Evolutionary conservation across 768 basidiomycete species (phyloP), one percentile per base, ranked within the genome.

Genomic region (Ramaria rubella): DNA sequence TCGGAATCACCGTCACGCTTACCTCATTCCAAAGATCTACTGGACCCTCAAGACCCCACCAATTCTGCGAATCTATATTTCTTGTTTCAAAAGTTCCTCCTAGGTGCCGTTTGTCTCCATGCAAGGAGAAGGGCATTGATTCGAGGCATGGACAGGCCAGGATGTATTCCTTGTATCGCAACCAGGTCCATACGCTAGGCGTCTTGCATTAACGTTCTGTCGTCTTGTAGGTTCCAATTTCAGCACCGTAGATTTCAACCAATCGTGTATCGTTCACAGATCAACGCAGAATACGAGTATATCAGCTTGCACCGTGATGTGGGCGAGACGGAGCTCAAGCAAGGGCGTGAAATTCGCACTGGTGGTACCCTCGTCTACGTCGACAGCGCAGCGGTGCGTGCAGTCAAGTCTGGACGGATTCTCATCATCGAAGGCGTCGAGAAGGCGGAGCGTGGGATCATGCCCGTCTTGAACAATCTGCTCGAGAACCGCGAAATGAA

Each of bases 401-500:
- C 84, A 4, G 83, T 81, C 21, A 86, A 85, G 62, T 72, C 80
- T 61, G 84, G 84, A 6, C 77, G 83, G 1, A 64, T 86, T 24
- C 72, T 86, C 24, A 83, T 86, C 49, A 67, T 85, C 46, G 84
- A 86, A 63, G 84, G 84, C 19, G 81, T 85, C 64, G 84, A 86
- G 65, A 85, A 85, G 67, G 83, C 83, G 5, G 83, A 85, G 61
- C 76, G 84, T 23, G 84, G 84, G 27, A 86, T 85, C 26, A 85
- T 85, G 83, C 84, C 84, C 15, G 81, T 82, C 15, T 71, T 86
- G 5, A 85, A 85, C 61, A 86, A 85, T 65, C 71, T 86, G 4
- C 63, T 86, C 42, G 84, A 86, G 68, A 85, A 85, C 64, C 71
- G 84, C n/a, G 84, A 86, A 70, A 82, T 86, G 77, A 85, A 86